Conservation (phyloP, 2,329 filamentous ascomycete species). For the Ascochyta lentis region DNA sequence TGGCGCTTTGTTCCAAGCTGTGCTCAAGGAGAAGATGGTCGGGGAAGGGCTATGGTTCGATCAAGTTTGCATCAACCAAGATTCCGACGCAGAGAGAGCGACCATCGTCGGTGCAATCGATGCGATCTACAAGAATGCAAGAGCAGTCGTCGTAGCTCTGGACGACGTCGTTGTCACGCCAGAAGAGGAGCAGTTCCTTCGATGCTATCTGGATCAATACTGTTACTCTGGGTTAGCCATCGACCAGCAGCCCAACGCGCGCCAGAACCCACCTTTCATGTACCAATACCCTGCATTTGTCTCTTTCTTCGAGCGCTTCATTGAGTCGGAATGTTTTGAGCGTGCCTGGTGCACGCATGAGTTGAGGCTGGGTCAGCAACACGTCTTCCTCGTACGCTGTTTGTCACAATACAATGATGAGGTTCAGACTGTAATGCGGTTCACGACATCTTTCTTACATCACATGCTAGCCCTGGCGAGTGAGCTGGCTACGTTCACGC, state of each 20-base stretch:
- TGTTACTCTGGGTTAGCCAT: slow-evolving; percentile 26
- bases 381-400: slow-evolving; percentile 52
- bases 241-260: slow-evolving; percentile 34
- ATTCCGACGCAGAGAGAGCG: slow-evolving; percentile 49
- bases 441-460: slow-evolving; percentile 51
- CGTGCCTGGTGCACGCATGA: slow-evolving; percentile 56
- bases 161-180: slow-evolving; percentile 50
- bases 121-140: slow-evolving; percentile 51
- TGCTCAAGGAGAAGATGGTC: slow-evolving; percentile 47
- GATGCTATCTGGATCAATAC: slow-evolving; percentile 50
- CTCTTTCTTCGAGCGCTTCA: slow-evolving; percentile 45
- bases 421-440: slow-evolving; percentile 40
- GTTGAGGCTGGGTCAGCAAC: slow-evolving; percentile 50
- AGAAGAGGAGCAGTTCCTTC: slow-evolving; percentile 47
- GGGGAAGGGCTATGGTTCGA: slow-evolving; percentile 55
- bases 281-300: slow-evolving; percentile 29
- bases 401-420: slow-evolving; percentile 31
- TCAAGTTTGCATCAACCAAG: slow-evolving; percentile 54
- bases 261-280: slow-evolving; percentile 42
- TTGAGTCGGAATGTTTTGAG: slow-evolving; percentile 53
- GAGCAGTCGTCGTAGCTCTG: slow-evolving; percentile 50
- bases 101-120: slow-evolving; percentile 52
- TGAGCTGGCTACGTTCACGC: slow-evolving; percentile 26
- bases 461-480: slow-evolving; percentile 49
- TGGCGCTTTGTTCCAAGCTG: slow-evolving; percentile 50